phyloP scores from a whole-genome alignment of 176 grass and related monocot genomes.

The Lolium multiflorum region DNA sequence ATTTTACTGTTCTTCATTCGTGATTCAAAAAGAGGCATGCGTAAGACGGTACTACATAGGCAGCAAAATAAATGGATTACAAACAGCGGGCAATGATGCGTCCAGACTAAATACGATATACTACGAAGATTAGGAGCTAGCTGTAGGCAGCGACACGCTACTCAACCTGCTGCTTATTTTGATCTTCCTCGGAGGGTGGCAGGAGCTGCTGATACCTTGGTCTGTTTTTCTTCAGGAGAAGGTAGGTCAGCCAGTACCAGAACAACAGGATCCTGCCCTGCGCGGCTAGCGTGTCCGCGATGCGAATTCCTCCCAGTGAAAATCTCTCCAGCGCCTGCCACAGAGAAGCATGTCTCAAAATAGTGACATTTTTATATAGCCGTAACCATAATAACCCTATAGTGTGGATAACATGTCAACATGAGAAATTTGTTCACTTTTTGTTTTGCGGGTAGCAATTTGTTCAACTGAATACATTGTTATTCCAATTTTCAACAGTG shows the following conservation, averaged over 20 bases:
- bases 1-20: neutral
- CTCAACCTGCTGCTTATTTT: slow-evolving; percentile 39
- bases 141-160: neutral
- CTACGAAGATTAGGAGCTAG: neutral
- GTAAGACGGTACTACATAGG: neutral
- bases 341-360: slow-evolving; percentile 15
- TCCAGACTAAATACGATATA: neutral
- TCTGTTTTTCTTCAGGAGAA: slow-evolving; percentile 90
- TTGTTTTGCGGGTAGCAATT: too few species aligned
- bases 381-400: too few species aligned
- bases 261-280: slow-evolving; percentile 93
- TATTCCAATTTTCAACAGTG: neutral
- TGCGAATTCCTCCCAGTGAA: slow-evolving; percentile 73
- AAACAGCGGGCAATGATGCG: neutral
- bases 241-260: slow-evolving; percentile 90
- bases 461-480: neutral
- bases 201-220: slow-evolving; percentile 86
- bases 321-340: slow-evolving; percentile 82
- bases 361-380: neutral
- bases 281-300: slow-evolving; percentile 64
- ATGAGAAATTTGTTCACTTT: too few species aligned
- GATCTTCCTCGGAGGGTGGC: slow-evolving; percentile 46
- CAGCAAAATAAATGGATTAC: neutral
- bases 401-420: too few species aligned
- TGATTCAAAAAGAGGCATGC: neutral